A percentile compares a stretch with the other conserved stretches of the same genome.
Evolutionary conservation across 2,329 filamentous ascomycete genomes (phyloP).

Genomic region (Claviceps paspali): DNA sequence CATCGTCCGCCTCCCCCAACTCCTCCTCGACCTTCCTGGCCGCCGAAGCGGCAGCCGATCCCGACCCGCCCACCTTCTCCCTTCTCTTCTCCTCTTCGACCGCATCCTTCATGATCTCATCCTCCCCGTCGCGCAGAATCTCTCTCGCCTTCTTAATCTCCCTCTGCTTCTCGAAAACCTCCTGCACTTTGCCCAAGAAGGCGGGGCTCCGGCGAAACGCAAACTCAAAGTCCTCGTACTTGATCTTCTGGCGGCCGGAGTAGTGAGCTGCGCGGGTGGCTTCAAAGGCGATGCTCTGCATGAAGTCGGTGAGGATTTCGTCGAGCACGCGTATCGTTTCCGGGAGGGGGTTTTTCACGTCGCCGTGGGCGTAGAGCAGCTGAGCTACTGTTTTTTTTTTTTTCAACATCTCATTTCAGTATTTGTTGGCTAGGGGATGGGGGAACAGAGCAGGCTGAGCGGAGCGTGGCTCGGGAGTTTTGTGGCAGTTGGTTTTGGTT

Average conservation of each 20-base stretch:
- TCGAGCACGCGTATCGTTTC: constrained; percentile 79
- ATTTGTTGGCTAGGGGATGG: too few relatives aligned
- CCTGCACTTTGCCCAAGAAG: constrained; percentile 78
- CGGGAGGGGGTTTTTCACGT: constrained; percentile 61
- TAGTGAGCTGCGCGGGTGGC: constrained; percentile 76
- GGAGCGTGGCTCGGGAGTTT: too few relatives aligned
- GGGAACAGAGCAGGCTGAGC: background rate
- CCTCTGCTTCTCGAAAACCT: constrained; percentile 77
- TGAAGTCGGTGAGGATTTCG: constrained; percentile 92
- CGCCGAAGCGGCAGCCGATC: constrained; percentile 4
- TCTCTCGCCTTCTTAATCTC: constrained; percentile 74
- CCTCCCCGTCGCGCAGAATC: constrained; percentile 53
- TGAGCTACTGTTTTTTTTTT: constrained; percentile 51
- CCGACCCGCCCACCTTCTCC: constrained; percentile 14
- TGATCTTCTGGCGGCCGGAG: constrained; percentile 86
- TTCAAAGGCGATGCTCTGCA: constrained; percentile 84
- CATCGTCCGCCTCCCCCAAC: constrained; percentile 36
- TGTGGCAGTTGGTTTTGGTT: background rate
- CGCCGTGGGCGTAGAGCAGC: constrained; percentile 68
- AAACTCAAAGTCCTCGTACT: constrained; percentile 96
- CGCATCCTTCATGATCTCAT: constrained; percentile 40
- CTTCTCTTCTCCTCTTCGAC: constrained; percentile 27
- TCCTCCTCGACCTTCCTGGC: constrained; percentile 29
- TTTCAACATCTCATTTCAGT: too few relatives aligned
- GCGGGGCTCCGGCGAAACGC: constrained; percentile 71